Evolutionary conservation across 768 basidiomycete species (phyloP).

Genomic region (Boletus sp.): DNA sequence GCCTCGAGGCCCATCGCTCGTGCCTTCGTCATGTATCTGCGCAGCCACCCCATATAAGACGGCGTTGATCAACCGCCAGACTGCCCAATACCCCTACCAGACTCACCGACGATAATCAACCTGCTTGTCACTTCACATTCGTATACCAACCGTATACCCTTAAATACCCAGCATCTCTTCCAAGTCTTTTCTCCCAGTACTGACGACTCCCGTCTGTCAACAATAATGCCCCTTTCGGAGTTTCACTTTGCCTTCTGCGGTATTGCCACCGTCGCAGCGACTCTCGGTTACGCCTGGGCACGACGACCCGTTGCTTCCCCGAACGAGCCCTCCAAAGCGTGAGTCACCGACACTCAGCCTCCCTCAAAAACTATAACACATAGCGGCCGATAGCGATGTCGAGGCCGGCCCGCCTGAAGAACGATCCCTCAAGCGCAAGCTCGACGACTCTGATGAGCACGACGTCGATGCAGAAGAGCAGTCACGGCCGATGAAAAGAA

Average conservation of each 20-base stretch:
- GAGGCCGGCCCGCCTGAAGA: slow-evolving; percentile 27
- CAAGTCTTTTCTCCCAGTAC: slow-evolving; percentile 11
- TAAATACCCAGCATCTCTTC: slow-evolving; percentile 19
- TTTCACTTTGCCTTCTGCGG: slow-evolving; percentile 56
- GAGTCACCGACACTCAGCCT: slow-evolving; percentile 31
- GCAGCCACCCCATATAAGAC: slow-evolving; percentile 30
- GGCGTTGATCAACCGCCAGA: slow-evolving; percentile 26
- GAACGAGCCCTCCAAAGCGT: slow-evolving; percentile 26
- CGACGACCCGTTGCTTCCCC: slow-evolving; percentile 36
- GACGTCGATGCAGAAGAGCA: slow-evolving; percentile 32
- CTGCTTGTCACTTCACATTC: slow-evolving; percentile 4
- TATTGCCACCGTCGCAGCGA: slow-evolving; percentile 59
- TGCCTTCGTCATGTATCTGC: slow-evolving; percentile 24
- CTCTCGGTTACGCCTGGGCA: slow-evolving; percentile 55
- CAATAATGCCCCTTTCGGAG: slow-evolving; percentile 52
- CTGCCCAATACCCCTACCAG: slow-evolving; percentile 21
- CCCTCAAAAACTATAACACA: slow-evolving; percentile 28
- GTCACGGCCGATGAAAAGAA: slow-evolving; percentile 33
- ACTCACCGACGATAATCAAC: slow-evolving; percentile 24
- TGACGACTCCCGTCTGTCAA: background rate
- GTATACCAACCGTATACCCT: slow-evolving; percentile 5
- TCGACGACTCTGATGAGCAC: slow-evolving; percentile 25
- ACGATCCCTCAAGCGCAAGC: slow-evolving; percentile 34
- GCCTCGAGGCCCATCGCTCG: slow-evolving; percentile 34
- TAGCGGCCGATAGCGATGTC: slow-evolving; percentile 32